Evolutionary conservation across 352 stramenopile genomes (phyloP).

Genomic region (Phytophthora podocarpi): DNA sequence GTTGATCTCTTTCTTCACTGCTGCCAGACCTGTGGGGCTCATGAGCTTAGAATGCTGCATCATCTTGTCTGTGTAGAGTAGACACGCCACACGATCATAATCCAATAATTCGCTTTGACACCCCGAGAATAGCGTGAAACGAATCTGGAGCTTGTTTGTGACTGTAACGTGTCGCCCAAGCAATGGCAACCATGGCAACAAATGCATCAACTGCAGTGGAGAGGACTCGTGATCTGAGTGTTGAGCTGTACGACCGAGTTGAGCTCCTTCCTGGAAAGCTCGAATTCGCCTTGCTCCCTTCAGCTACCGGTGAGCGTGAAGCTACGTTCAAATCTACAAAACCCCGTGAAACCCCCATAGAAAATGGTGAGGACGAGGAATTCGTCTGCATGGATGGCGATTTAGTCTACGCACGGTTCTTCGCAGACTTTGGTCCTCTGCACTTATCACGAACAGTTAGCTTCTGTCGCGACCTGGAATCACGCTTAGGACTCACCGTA

Average conservation of each 20-base stretch:
- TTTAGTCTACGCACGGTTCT: conserved; percentile 97
- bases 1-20: conserved; percentile 10
- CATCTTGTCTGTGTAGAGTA: too few species aligned
- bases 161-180: background rate
- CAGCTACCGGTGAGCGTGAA: too few species aligned
- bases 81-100: too few species aligned
- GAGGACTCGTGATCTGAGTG: background rate
- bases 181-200: conserved; percentile 8
- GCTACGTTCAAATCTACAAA: background rate
- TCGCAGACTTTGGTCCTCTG: conserved; percentile 97
- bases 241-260: conserved; percentile 34
- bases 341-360: background rate
- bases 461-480: conserved; percentile 89
- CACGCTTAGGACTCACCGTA: conserved; percentile 60
- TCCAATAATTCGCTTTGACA: background rate
- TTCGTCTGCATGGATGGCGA: conserved; percentile 61
- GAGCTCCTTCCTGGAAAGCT: conserved; percentile 33
- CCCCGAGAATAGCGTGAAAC: conserved; percentile 26
- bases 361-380: conserved; percentile 27
- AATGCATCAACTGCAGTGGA: too few species aligned
- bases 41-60: conserved; percentile 24
- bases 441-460: conserved; percentile 93
- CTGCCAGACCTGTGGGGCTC: background rate
- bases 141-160: background rate
- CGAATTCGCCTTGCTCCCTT: conserved; percentile 36